Evolutionary conservation across 495 filamentous ascomycete genomes (phyloP), one percentile per base, ranked within the genome.

Genomic region (Xylona heveae): DNA sequence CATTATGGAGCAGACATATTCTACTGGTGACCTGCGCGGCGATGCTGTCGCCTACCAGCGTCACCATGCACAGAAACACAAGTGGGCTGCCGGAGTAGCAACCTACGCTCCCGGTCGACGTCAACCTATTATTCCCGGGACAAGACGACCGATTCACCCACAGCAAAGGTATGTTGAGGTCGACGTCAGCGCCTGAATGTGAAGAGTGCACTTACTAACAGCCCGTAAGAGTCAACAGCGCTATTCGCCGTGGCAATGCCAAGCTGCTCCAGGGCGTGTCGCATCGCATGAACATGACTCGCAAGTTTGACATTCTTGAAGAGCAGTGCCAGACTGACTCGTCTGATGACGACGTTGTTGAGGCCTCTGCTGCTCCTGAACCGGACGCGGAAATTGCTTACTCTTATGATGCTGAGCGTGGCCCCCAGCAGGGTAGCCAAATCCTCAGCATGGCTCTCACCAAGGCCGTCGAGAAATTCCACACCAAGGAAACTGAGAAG

Each of bases 381-480:
- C 49, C 42, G 9, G 56, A 55, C 35, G 52, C 55, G 16, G 55
- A 48, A 21, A 45, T 57, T 31, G 45, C 53, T 8, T 57, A 58
- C 40, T 59, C 57, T 18, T 69, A 53, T 46, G 62, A 66, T 33
- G 52, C 52, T 5, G 42, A 53, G 1, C 46, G 41, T 9, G 56
- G 56, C 12, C 58, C 59, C 1, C 43, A 45, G 34, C 47, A 53
- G 24, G 65, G 66, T 6, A 62, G 64, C 43, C 62, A 62, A 33
- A 58, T 69, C 38, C 54, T 71, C 19, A 55, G 54, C 13, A 50
- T 50, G 6, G 64, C 66, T 4, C 48, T 71, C 12, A 57, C 50
- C 30, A 54, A 62, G 49, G 66, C 66, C 2, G 55, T 69, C 16
- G 57, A 66, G 48, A 58, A 54, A 34, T 71, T 54, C 36, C 65